Evolutionary conservation across 1,284 basidiomycete genomes (phyloP).

Genomic region (Ganoderma leucocontextum): DNA sequence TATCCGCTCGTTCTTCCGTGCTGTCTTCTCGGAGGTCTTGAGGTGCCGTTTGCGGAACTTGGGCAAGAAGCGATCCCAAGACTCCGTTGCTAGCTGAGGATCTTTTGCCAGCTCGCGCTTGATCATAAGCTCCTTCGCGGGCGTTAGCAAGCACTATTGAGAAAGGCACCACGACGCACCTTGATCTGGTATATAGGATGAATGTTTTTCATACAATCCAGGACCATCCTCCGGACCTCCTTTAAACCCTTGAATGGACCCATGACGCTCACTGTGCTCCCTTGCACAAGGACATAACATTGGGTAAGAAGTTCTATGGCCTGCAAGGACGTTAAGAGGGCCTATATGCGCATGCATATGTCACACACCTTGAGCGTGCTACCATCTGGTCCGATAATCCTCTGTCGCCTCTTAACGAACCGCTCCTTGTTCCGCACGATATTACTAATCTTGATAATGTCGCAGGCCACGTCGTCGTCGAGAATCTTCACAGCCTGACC

Average conservation of each 20-base stretch:
- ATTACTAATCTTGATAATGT: constrained; percentile 98
- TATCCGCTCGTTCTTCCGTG: constrained; percentile 79
- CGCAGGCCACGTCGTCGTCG: constrained; percentile 91
- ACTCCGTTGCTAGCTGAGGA: constrained; percentile 92
- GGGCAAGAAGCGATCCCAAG: constrained; percentile 98
- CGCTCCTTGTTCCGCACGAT: constrained; percentile 96
- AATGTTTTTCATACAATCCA: constrained; percentile 99
- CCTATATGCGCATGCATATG: not conserved
- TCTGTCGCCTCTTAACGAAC: constrained; percentile 95
- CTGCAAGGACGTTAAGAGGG: constrained; percentile 49
- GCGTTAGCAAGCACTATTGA: not conserved
- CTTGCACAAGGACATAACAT: constrained; percentile 98
- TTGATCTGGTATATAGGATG: constrained; percentile 99
- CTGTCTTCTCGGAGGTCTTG: constrained; percentile 92
- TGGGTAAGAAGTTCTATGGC: constrained; percentile 97
- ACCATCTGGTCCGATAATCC: constrained; percentile 97
- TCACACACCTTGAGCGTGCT: constrained; percentile 86
- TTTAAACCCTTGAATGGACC: constrained; percentile 95
- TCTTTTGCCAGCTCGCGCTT: constrained; percentile 98
- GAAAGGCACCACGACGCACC: constrained; percentile 49
- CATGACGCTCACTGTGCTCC: constrained; percentile 98
- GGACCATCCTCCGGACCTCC: constrained; percentile 92
- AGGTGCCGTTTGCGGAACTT: constrained; percentile 95
- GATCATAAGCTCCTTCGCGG: constrained; percentile 93
- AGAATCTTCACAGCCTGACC: constrained; percentile 91